Percentiles rank a stretch among this genome's conserved stretches.
Conservation (phyloP, 2,329 filamentous ascomycete species). For the Sclerotinia trifoliorum region DNA sequence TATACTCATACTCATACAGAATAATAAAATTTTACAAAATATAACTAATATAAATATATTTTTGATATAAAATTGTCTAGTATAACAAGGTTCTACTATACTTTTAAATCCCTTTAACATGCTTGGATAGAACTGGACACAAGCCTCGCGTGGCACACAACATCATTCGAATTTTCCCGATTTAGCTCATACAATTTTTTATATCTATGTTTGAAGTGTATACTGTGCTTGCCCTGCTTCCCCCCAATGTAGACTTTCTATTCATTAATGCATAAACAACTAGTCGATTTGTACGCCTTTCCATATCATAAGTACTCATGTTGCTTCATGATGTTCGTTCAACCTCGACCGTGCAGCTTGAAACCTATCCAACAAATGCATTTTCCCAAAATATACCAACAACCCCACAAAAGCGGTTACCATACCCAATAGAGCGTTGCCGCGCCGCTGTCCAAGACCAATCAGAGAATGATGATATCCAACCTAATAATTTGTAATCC, state of each 20-base stretch:
- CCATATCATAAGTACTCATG: not conserved
- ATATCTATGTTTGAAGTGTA: not conserved
- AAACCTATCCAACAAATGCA: not conserved
- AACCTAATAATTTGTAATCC: conserved; percentile 2
- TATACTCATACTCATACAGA: too few species aligned
- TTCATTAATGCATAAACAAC: not conserved
- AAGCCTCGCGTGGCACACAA: not conserved
- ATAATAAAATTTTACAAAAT: too few species aligned
- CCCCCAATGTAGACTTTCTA: not conserved
- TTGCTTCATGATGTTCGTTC: not conserved
- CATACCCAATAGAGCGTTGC: conserved; percentile 1
- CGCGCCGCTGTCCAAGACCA: not conserved
- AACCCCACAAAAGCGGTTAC: not conserved
- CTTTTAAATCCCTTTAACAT: not conserved
- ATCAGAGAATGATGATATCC: conserved; percentile 7
- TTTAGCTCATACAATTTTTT: not conserved
- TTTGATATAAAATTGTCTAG: too few species aligned
- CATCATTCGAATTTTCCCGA: not conserved
- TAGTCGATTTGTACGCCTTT: not conserved
- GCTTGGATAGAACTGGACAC: not conserved
- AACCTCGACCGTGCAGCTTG: not conserved
- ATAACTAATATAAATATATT: too few species aligned
- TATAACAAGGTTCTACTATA: not conserved
- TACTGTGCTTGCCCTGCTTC: not conserved
- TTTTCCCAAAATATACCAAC: not conserved